Evolutionary conservation across 176 grass and related monocot genomes (phyloP).

Genomic region (Carex pumila): DNA sequence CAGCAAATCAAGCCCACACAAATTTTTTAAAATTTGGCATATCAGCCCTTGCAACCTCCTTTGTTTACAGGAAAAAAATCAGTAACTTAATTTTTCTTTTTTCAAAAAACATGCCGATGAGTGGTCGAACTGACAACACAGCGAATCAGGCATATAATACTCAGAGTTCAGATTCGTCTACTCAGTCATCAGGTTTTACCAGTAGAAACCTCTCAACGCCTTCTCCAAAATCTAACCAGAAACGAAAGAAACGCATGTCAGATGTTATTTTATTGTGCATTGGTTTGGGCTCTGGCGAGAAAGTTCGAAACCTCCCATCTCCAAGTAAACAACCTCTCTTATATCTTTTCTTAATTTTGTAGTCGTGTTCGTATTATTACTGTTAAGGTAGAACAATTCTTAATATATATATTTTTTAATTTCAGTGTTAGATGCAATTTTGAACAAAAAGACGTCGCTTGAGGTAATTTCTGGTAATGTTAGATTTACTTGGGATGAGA

Average conservation of each 20-base stretch:
- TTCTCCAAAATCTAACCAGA: not conserved
- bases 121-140: not conserved
- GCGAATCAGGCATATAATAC: not conserved
- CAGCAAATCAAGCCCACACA: not conserved
- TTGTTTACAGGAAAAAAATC: not conserved
- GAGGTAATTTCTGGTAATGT: slow-evolving; percentile 35
- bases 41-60: not conserved
- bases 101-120: not conserved
- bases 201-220: not conserved
- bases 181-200: not conserved
- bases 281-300: not conserved
- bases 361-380: not conserved
- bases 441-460: slow-evolving; percentile 29
- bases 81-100: not conserved
- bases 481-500: slow-evolving; percentile 55
- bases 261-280: slow-evolving; percentile 14
- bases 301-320: not conserved
- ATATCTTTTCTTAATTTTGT: too few relatives aligned
- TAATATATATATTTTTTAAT: not conserved
- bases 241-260: not conserved
- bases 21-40: not conserved
- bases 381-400: too few relatives aligned
- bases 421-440: slow-evolving; percentile 14
- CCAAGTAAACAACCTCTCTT: not conserved
- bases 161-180: not conserved